These are phyloP conservation scores for Lachancea dasiensis DNA, from an alignment of 805 yeast genomes.

Conservation along the genomic window DNA sequence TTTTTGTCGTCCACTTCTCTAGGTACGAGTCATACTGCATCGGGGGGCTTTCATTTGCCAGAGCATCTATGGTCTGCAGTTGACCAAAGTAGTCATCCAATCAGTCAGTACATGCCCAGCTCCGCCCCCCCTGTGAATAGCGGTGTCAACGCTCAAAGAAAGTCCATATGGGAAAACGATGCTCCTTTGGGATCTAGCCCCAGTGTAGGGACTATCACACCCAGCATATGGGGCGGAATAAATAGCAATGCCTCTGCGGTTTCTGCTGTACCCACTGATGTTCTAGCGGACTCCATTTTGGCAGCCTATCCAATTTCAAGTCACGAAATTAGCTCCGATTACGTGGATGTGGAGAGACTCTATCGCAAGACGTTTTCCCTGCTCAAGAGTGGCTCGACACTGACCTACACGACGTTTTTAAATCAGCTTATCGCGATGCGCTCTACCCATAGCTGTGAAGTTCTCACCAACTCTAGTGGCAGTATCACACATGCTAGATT, in stretches of 20 bases:
- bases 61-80: slow-evolving; percentile 5
- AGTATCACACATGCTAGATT: slow-evolving; percentile 23
- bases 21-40: slow-evolving; percentile 11
- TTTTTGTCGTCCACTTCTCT: slow-evolving; percentile 25
- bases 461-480: slow-evolving; percentile 19
- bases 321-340: slow-evolving; percentile 9
- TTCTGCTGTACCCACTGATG: not conserved
- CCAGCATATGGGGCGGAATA: slow-evolving; percentile 9
- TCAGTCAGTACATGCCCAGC: not conserved
- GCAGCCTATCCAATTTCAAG: slow-evolving; percentile 3
- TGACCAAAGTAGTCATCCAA: not conserved
- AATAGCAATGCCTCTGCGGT: not conserved
- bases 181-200: slow-evolving; percentile 6
- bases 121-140: slow-evolving; percentile 4
- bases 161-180: slow-evolving; percentile 28
- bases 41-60: slow-evolving; percentile 2
- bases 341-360: slow-evolving; percentile 21
- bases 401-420: slow-evolving; percentile 18
- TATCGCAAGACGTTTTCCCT: slow-evolving; percentile 18
- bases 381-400: slow-evolving; percentile 11
- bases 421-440: slow-evolving; percentile 20
- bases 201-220: not conserved
- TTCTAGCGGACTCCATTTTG: not conserved
- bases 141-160: slow-evolving; percentile 5
- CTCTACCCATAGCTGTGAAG: slow-evolving; percentile 18